These are phyloP conservation scores for Sporisorium graminicola DNA, from an alignment of 1,284 basidiomycete species.

Conservation along the genomic window DNA sequence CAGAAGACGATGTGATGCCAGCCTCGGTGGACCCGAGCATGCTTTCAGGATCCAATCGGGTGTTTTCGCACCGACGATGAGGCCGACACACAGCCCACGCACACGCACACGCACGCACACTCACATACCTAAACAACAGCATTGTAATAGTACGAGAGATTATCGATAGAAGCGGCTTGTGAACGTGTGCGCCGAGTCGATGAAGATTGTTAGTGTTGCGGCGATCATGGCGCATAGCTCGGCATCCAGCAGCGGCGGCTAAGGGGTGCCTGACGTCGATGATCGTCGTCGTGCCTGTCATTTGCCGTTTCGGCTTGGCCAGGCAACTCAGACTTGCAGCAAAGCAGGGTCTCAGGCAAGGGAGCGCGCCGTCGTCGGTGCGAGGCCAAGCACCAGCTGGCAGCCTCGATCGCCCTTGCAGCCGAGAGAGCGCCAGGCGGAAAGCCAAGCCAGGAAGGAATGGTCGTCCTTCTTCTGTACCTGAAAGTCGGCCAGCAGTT, in stretches of 20 bases:
- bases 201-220: not conserved
- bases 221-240: conserved; percentile 15
- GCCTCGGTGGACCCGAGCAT: conserved; percentile 54
- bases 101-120: not conserved
- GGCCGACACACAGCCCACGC: no score
- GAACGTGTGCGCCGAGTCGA: not conserved
- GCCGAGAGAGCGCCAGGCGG: not conserved
- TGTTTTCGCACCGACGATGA: conserved; percentile 24
- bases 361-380: not conserved
- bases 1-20: conserved; percentile 46
- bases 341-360: not conserved
- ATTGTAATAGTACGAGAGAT: conserved; percentile 34
- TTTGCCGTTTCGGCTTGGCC: not conserved
- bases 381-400: not conserved
- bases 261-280: not conserved
- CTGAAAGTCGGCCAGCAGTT: conserved; percentile 1
- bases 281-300: not conserved
- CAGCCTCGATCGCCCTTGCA: conserved; percentile 7
- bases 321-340: not conserved
- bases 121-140: conserved; percentile 1
- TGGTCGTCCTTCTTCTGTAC: no score
- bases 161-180: not conserved
- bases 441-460: conserved; percentile 8
- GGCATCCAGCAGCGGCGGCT: conserved; percentile 8
- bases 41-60: conserved; percentile 38